Conservation (phyloP, 306 rosid species). For the Datisca glomerata region DNA sequence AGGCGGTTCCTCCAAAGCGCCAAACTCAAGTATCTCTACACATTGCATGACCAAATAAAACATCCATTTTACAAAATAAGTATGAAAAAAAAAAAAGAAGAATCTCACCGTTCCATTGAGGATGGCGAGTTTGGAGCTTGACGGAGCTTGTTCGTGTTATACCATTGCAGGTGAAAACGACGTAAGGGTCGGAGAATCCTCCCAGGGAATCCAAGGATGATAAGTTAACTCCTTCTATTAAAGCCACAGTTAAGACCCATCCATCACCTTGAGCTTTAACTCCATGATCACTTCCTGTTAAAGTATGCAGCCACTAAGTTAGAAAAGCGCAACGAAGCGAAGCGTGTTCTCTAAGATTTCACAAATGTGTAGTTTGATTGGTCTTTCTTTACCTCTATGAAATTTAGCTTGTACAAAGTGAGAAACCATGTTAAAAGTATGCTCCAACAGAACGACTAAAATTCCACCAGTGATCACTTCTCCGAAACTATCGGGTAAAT, state of each 20-base stretch:
- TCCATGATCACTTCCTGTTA: slow-evolving; percentile 82
- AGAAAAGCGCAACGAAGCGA: not conserved
- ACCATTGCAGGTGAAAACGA: slow-evolving; percentile 74
- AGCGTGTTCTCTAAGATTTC: not conserved
- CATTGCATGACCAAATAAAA: slow-evolving; percentile 5
- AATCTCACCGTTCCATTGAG: slow-evolving; percentile 82
- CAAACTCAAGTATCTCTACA: slow-evolving; percentile 88
- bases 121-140: slow-evolving; percentile 59
- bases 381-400: slow-evolving; percentile 37
- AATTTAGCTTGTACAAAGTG: slow-evolving; percentile 69
- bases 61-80: slow-evolving; percentile 1
- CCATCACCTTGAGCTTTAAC: slow-evolving; percentile 76
- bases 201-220: slow-evolving; percentile 49
- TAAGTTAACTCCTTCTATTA: slow-evolving; percentile 63
- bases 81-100: not conserved
- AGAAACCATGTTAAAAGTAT: slow-evolving; percentile 46
- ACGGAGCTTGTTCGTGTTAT: slow-evolving; percentile 89
- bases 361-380: no score
- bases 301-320: no score
- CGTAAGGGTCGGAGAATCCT: slow-evolving; percentile 63
- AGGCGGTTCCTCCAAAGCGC: slow-evolving; percentile 96
- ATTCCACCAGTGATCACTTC: slow-evolving; percentile 63
- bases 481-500: slow-evolving; percentile 78
- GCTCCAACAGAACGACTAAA: slow-evolving; percentile 45
- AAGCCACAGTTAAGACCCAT: slow-evolving; percentile 79